Evolutionary conservation across 1,284 basidiomycete genomes (phyloP).

Genomic region (Ustilago shanxiensis): DNA sequence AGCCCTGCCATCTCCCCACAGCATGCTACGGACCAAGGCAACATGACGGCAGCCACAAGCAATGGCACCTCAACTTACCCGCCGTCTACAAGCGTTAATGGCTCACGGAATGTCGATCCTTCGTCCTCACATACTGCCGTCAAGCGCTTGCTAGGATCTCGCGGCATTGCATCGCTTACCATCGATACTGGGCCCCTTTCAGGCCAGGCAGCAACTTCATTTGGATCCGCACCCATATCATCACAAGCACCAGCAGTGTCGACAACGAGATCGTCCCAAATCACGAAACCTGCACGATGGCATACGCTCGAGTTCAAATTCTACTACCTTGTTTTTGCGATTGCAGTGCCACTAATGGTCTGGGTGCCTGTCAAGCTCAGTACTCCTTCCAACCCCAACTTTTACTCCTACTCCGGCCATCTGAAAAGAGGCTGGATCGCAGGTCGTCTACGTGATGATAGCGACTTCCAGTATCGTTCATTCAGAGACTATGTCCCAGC

Average conservation of each 20-base stretch:
- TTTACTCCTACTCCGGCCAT: constrained; percentile 75
- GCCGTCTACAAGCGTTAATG: background rate
- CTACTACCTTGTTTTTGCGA: constrained; percentile 78
- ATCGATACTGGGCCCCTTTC: constrained; percentile 46
- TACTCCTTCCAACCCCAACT: constrained; percentile 81
- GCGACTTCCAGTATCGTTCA: constrained; percentile 71
- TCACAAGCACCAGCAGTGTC: constrained; percentile 8
- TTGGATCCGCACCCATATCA: background rate
- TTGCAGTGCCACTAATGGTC: constrained; percentile 82
- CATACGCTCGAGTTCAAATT: constrained; percentile 83
- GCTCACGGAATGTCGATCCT: background rate
- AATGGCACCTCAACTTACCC: constrained; percentile 26
- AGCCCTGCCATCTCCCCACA: constrained; percentile 25
- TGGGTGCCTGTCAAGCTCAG: constrained; percentile 85
- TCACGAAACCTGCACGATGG: constrained; percentile 75
- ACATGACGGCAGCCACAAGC: constrained; percentile 21
- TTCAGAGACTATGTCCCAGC: constrained; percentile 69
- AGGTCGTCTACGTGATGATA: constrained; percentile 70
- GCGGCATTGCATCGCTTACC: constrained; percentile 48
- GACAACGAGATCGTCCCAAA: background rate
- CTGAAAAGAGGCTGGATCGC: constrained; percentile 76
- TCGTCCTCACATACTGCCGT: constrained; percentile 16
- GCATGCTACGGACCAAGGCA: constrained; percentile 19
- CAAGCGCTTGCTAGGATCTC: constrained; percentile 27
- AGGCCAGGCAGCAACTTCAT: constrained; percentile 1